A percentile compares a stretch with the other conserved stretches of the same genome.
Evolutionary conservation across 1,284 basidiomycete species (phyloP).

Genomic region (Ustilago vetiveriae): DNA sequence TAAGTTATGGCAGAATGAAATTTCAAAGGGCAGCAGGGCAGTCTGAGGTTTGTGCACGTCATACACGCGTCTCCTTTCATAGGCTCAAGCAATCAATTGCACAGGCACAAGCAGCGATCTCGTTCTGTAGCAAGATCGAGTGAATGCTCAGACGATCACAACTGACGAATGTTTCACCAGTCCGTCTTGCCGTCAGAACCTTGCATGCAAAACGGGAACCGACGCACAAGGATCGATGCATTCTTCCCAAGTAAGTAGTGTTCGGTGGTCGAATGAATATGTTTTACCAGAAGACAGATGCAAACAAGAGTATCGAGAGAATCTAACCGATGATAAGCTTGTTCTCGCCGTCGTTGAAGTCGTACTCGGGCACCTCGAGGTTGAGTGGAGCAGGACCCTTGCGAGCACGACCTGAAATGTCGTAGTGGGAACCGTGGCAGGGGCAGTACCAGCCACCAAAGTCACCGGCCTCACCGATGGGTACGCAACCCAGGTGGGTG

Average conservation of each 20-base stretch:
- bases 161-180: too few species aligned
- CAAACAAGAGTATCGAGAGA: neutral
- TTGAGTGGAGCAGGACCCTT: conserved; percentile 87
- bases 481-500: conserved; percentile 99
- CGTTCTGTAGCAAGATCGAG: too few species aligned
- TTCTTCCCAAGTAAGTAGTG: too few species aligned
- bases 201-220: too few species aligned
- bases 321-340: conserved; percentile 86
- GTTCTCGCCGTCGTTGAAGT: conserved; percentile 67
- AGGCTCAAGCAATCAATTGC: too few species aligned
- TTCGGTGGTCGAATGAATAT: conserved; percentile 1
- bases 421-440: conserved; percentile 97
- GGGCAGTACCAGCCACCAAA: conserved; percentile 77
- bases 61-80: conserved; percentile 18
- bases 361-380: conserved; percentile 77
- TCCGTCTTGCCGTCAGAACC: too few species aligned
- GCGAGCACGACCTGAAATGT: conserved; percentile 93
- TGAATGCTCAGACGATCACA: too few species aligned
- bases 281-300: conserved; percentile 1
- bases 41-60: neutral
- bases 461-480: conserved; percentile 94
- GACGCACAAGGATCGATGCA: too few species aligned
- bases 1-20: neutral
- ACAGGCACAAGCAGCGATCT: too few species aligned
- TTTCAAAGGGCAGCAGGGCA: conserved; percentile 13